These are phyloP conservation scores for Moesziomyces sp. DNA, from an alignment of 1,284 basidiomycete species.

Conservation along the genomic window DNA sequence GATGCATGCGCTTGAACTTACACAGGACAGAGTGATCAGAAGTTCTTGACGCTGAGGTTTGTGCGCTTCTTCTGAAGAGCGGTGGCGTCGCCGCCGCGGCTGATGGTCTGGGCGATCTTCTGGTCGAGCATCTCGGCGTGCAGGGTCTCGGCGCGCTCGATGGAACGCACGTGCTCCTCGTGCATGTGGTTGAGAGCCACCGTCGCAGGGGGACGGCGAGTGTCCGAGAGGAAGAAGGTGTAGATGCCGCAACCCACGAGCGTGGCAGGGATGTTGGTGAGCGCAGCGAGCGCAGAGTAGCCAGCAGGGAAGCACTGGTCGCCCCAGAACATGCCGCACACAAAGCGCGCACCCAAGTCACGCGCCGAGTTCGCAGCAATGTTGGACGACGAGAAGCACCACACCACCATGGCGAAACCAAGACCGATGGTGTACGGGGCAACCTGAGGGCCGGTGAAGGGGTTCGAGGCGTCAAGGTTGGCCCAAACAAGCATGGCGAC, in stretches of 20 bases:
- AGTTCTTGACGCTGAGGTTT: constrained; percentile 48
- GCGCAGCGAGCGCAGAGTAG: constrained; percentile 53
- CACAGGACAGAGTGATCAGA: constrained; percentile 7
- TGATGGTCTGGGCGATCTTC: constrained; percentile 47
- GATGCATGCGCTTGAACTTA: not conserved
- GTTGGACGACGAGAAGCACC: constrained; percentile 53
- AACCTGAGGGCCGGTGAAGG: constrained; percentile 46
- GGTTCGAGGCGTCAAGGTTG: constrained; percentile 55
- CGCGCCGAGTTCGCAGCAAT: constrained; percentile 57
- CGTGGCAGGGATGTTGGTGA: constrained; percentile 58
- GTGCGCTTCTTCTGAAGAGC: constrained; percentile 45
- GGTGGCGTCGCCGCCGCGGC: constrained; percentile 48
- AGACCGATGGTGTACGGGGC: constrained; percentile 59
- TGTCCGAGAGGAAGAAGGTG: constrained; percentile 60
- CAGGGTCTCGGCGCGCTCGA: constrained; percentile 34
- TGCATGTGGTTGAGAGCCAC: constrained; percentile 43
- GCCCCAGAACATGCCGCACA: constrained; percentile 55
- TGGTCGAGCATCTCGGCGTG: constrained; percentile 56
- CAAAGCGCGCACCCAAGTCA: constrained; percentile 52
- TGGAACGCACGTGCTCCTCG: constrained; percentile 34
- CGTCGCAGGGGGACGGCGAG: constrained; percentile 46
- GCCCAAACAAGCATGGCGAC: constrained; percentile 58
- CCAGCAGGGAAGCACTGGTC: constrained; percentile 50
- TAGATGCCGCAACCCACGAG: constrained; percentile 51
- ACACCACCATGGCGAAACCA: constrained; percentile 51